Base-by-base conservation (phyloP, 495 filamentous ascomycete genomes). In the Penicillium fimorum region DNA sequence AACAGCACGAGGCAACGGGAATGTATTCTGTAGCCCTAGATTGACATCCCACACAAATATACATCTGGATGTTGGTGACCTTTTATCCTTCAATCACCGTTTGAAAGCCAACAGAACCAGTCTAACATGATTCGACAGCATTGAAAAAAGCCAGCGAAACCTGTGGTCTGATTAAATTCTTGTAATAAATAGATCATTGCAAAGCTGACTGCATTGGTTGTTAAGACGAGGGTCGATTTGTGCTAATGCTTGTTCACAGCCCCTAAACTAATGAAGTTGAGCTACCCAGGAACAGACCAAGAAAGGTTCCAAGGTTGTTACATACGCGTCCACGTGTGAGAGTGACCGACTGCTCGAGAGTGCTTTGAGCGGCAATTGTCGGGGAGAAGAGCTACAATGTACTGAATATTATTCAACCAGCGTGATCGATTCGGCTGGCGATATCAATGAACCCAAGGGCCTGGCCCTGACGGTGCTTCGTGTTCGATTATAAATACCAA, bases 1-100 rank as follows among this genome's bases (percentile, higher is more conserved):
- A 42, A 79, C 77, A 0, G 59, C 65, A 18, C 63, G 56, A 35
- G 79, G 76, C 12, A 86, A 70, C 35, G 76, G 70, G 63, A 82
- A 56, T 10, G 81, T 79, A 64, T 87, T 81, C 29, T 74, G 60
- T 63, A 85, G 72, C 0, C 78, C 80, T 10, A 80, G 53, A 49
- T 85, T 84, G 5, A 84, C 78, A 5, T 82, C 80, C 77, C 79
- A 24, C 38, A 3, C 57, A 37, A 11, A 47, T 22, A n/a, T 61
- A 63, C 13, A 29, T 9, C 7, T 30, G 29, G 29, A 2, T 8
- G 7, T 30, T 10, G 29, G 9, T 30, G 29, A 9, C 9, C 29
- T 30, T 30, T 10, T 30, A 30, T 30, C 8, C 29, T 30, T 30
- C 29, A 30, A 8, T 1, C 8, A 30, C 7, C 4, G 8, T 9